Evolutionary conservation across 1,139 yeast species (phyloP).

Genomic region (Pichia norvegensis): DNA sequence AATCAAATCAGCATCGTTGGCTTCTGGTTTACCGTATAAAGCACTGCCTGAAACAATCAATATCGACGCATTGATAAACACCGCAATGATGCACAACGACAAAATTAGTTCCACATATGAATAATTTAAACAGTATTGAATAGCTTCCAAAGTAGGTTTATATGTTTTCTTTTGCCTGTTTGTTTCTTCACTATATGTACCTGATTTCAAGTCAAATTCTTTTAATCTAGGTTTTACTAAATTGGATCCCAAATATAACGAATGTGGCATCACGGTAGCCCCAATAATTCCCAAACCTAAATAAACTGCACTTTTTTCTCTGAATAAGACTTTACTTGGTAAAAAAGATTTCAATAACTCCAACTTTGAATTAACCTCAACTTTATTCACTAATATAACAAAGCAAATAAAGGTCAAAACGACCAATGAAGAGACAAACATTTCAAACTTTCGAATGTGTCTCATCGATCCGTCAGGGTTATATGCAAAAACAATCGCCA

Average conservation of each 20-base stretch:
- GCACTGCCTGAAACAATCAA: constrained; percentile 70
- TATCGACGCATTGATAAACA: constrained; percentile 68
- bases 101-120: constrained; percentile 59
- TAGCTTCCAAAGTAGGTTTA: constrained; percentile 60
- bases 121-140: constrained; percentile 54
- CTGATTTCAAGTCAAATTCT: constrained; percentile 63
- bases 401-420: constrained; percentile 61
- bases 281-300: constrained; percentile 70
- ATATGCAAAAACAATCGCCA: constrained; percentile 57
- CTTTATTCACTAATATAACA: constrained; percentile 49
- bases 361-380: constrained; percentile 32
- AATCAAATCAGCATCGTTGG: constrained; percentile 62
- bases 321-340: constrained; percentile 36
- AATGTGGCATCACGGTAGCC: constrained; percentile 81
- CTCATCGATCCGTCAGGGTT: constrained; percentile 63
- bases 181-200: constrained; percentile 33
- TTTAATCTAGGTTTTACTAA: constrained; percentile 63
- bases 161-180: constrained; percentile 28
- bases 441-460: constrained; percentile 59
- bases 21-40: constrained; percentile 51
- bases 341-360: constrained; percentile 48
- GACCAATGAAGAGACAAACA: constrained; percentile 56
- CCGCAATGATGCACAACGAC: constrained; percentile 61
- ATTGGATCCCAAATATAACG: constrained; percentile 66
- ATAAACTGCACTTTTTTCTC: constrained; percentile 43